phyloP scores from a whole-genome alignment of 495 filamentous ascomycete genomes.

The Diplogelasinospora grovesii region DNA sequence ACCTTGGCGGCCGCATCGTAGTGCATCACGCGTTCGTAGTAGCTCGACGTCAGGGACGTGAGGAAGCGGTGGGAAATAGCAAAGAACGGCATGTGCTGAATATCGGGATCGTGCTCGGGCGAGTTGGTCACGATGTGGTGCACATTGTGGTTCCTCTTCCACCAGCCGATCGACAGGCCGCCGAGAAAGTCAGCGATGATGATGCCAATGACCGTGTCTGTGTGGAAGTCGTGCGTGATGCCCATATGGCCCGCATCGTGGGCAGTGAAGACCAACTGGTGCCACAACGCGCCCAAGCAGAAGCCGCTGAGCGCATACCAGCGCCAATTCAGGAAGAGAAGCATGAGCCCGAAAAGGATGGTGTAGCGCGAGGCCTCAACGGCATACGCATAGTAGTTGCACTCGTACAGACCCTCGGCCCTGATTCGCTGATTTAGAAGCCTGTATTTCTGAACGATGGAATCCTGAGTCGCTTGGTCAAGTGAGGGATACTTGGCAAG shows the following conservation, averaged over 20 bases:
- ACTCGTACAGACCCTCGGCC: constrained; percentile 72
- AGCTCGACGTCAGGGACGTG: constrained; percentile 68
- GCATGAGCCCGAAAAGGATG: constrained; percentile 56
- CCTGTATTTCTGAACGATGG: constrained; percentile 76
- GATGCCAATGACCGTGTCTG: constrained; percentile 81
- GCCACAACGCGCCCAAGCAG: constrained; percentile 84
- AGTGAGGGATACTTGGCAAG: constrained; percentile 75
- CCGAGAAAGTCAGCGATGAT: constrained; percentile 86
- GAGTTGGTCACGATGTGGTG: constrained; percentile 97
- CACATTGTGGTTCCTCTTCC: constrained; percentile 96
- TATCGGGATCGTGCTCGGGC: constrained; percentile 95
- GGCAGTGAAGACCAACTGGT: constrained; percentile 89
- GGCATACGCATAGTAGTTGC: constrained; percentile 77
- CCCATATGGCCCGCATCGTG: constrained; percentile 98
- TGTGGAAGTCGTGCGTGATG: constrained; percentile 82
- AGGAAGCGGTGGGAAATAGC: constrained; percentile 87
- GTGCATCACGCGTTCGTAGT: constrained; percentile 80
- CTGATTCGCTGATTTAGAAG: constrained; percentile 61
- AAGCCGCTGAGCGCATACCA: constrained; percentile 74
- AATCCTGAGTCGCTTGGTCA: constrained; percentile 66
- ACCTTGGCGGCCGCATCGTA: constrained; percentile 72
- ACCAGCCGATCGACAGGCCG: constrained; percentile 90
- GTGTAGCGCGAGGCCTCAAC: constrained; percentile 71
- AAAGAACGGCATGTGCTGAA: constrained; percentile 93
- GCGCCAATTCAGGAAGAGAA: constrained; percentile 57